Conservation (phyloP, 768 basidiomycete species). For the Pholiota molesta region DNA sequence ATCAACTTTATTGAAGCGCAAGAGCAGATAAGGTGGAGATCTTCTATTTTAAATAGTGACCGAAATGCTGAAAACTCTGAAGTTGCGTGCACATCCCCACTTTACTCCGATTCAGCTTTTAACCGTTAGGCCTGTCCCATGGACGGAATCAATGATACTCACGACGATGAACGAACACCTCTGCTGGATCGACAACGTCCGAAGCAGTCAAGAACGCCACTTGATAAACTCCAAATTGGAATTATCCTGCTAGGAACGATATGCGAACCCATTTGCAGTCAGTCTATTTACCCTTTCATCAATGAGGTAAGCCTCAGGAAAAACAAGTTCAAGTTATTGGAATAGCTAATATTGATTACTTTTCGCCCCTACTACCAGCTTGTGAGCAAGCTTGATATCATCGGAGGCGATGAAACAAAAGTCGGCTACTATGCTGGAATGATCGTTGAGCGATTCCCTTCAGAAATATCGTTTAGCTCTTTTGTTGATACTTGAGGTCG, state of each 20-base stretch:
- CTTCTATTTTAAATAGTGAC: no score
- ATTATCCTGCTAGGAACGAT: slow-evolving; percentile 44
- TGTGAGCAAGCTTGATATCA: slow-evolving; percentile 62
- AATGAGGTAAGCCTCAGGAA: slow-evolving; percentile 39
- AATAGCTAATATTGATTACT: no score
- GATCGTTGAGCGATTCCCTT: slow-evolving; percentile 37
- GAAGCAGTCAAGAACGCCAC: slow-evolving; percentile 28
- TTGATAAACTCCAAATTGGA: slow-evolving; percentile 46
- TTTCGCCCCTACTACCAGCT: slow-evolving; percentile 40
- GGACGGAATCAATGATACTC: slow-evolving; percentile 16
- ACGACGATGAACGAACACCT: slow-evolving; percentile 23
- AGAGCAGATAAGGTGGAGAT: no score
- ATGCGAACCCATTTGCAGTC: slow-evolving; percentile 49
- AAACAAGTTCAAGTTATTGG: no score
- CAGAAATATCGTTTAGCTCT: background rate
- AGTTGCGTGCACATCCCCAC: background rate
- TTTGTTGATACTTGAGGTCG: background rate
- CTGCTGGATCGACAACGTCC: slow-evolving; percentile 15
- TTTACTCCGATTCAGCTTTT: background rate
- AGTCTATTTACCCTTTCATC: slow-evolving; percentile 57
- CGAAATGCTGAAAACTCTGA: no score
- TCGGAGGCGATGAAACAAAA: slow-evolving; percentile 60
- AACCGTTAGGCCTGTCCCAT: background rate
- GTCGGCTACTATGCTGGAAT: slow-evolving; percentile 72
- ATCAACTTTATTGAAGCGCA: no score